Evolutionary conservation across 306 rosid genomes (phyloP), one percentile per base, ranked within the genome.

Genomic region (Lupinus albus): DNA sequence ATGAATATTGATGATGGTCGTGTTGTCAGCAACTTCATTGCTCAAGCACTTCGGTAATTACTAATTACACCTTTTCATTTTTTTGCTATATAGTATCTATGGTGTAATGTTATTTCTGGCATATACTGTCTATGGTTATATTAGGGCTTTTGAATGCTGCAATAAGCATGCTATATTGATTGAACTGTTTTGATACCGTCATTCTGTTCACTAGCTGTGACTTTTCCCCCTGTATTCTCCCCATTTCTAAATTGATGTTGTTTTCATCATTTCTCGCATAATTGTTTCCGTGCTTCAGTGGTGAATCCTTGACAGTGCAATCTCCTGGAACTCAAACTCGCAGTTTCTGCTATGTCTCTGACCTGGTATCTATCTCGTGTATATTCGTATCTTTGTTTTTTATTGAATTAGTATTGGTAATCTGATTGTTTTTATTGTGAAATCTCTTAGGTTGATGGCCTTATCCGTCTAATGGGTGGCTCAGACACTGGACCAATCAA

Each of bases 1-100:
- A 93, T 93, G 98, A 93, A 89, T 72, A 93, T 93, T 48, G 98
- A 93, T 30, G 98, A 93, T 73, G 98, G 98, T 0, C 98, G 98
- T 75, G 98, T 89, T 1, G 98, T 93, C 38, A 93, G 98, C 87
- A 93, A 93, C 80, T 93, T 93, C 77, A 86, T 93, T 68, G 98
- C 98, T 49, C 98, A 93, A 86, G 95, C 96, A 8, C 75, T 93
- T 70, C 95, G 98, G 98, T 93, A 75, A 25, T 25, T 25, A 25
- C 30, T 25, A 25, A 68, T 78, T 65, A 62, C 11, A 30, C 58
- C 28, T 54, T 45, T 12, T 45, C 11, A 16, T 32, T 59, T 38
- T 59, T 4, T 17, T 41, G 35, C 45, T 52, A 30, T 48, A 21
- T 28, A 10, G 39, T 48, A 25, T 25, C 30, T 25, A 25, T 25